Base-by-base conservation (phyloP, 1,284 basidiomycete genomes). In the Ganoderma lucidum region DNA sequence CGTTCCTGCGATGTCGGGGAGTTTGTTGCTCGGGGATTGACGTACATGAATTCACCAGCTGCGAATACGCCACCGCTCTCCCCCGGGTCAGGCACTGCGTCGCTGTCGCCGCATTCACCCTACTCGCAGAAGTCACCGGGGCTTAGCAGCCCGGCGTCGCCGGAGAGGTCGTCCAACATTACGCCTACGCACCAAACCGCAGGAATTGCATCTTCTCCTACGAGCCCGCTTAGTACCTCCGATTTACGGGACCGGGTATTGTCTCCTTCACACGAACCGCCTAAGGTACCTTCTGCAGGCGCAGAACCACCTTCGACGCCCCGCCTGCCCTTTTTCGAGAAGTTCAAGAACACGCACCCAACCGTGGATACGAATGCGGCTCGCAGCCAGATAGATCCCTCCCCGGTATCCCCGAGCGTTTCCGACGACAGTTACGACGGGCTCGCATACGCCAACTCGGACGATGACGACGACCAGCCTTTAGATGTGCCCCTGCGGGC, bases 241-340 rank as follows among this genome's bases (percentile, higher is more conserved):
- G 64, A 74, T 1, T 73, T 72, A n/a, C 73, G 73, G 23, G 75
- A 77, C 60, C 73, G 77, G 42, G 68, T 77, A n/a, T 37, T 76
- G 9, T 73, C 77, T 8, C 76, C 78, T 10, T 68, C 74, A 2
- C 68, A 73, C 12, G 78, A 78, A 45, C 73, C 76, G 10, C 75
- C 77, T 17, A 78, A 79, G 69, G 75, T 74, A 9, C 79, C 80
- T 19, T 9, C 76, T 81, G 45, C 45, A 15, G 44, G 15, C 15
- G 17, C 83, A 59, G 66, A 82, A 2, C 76, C 76, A 32, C 78
- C 80, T 17, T 83, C 82, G 23, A 74, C 76, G 10, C 78, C 81
- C 17, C 71, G 77, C 44, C 71, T 82, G 58, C 80, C 83, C 2
- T 86, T 87, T 77, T 85, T 87, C 72, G 85, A 88, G 68, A 83